These are phyloP conservation scores for Leccinellum rugosiceps DNA, from an alignment of 768 basidiomycete genomes.

Conservation along the genomic window DNA sequence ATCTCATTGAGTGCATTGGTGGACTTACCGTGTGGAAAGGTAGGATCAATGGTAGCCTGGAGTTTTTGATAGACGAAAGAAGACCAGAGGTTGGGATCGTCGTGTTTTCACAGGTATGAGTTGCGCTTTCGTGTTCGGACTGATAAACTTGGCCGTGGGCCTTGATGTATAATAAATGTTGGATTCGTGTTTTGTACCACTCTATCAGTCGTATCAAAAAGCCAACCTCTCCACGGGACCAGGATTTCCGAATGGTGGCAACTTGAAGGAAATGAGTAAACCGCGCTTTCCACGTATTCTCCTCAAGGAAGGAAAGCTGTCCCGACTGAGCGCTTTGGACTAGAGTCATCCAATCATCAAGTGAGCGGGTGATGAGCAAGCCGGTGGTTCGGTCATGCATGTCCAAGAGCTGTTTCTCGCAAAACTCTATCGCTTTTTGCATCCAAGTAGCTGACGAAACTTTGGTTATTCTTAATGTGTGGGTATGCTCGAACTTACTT, in stretches of 20 bases:
- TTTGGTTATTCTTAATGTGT: conserved; percentile 6
- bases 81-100: conserved; percentile 19
- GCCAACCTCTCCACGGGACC: conserved; percentile 36
- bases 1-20: neutral
- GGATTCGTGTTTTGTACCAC: conserved; percentile 40
- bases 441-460: conserved; percentile 31
- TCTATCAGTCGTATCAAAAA: conserved; percentile 46
- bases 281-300: conserved; percentile 30
- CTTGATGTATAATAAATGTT: conserved; percentile 42
- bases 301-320: conserved; percentile 24
- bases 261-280: conserved; percentile 31
- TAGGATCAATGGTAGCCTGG: conserved; percentile 39
- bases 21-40: conserved; percentile 47
- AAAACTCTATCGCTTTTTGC: conserved; percentile 35
- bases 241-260: conserved; percentile 15
- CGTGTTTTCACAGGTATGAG: conserved; percentile 6
- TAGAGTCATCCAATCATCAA: conserved; percentile 38
- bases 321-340: conserved; percentile 29
- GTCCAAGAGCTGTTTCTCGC: conserved; percentile 36
- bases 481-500: conserved; percentile 20
- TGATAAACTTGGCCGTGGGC: conserved; percentile 31
- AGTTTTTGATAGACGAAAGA: conserved; percentile 25
- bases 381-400: conserved; percentile 31
- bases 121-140: conserved; percentile 10
- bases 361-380: conserved; percentile 23